Conservation (phyloP, 768 basidiomycete genomes). For the Hypholoma sublateritium region DNA sequence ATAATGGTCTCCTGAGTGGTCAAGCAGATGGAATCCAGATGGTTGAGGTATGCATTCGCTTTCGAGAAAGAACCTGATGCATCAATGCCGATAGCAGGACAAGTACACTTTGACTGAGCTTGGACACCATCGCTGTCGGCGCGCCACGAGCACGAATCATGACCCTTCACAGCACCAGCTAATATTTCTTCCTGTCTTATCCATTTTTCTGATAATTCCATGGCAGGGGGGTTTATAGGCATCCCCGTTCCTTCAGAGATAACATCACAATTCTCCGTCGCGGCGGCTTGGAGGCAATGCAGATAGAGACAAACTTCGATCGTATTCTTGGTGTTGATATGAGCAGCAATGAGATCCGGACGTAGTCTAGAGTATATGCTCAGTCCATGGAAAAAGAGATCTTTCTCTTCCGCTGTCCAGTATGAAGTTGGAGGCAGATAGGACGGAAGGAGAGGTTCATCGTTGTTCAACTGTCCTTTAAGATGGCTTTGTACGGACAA, state of each 20-base stretch:
- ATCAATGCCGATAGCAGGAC: neutral
- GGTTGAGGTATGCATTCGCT: conserved; percentile 11
- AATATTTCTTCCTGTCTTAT: conserved; percentile 46
- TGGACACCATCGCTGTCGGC: conserved; percentile 5
- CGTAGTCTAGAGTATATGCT: conserved; percentile 65
- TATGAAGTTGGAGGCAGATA: conserved; percentile 38
- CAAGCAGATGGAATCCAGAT: conserved; percentile 22
- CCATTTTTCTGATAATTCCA: conserved; percentile 54
- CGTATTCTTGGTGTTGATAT: conserved; percentile 63
- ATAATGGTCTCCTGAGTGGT: conserved; percentile 25
- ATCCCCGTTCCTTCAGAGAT: neutral
- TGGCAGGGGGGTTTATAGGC: conserved; percentile 33
- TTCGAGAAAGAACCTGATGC: neutral
- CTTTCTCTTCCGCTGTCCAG: conserved; percentile 74
- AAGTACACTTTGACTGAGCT: neutral
- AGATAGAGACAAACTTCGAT: conserved; percentile 72
- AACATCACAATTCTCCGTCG: conserved; percentile 1
- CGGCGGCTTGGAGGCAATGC: conserved; percentile 45
- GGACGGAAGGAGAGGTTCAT: conserved; percentile 26
- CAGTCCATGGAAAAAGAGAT: conserved; percentile 70
- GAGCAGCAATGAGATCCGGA: conserved; percentile 74
- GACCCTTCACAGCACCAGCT: conserved; percentile 22
- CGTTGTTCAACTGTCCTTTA: conserved; percentile 16
- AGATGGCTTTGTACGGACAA: conserved; percentile 13
- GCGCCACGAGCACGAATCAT: conserved; percentile 17